These are phyloP conservation scores for Allium cepa DNA, from an alignment of 106 monocot species.

Conservation along the genomic window DNA sequence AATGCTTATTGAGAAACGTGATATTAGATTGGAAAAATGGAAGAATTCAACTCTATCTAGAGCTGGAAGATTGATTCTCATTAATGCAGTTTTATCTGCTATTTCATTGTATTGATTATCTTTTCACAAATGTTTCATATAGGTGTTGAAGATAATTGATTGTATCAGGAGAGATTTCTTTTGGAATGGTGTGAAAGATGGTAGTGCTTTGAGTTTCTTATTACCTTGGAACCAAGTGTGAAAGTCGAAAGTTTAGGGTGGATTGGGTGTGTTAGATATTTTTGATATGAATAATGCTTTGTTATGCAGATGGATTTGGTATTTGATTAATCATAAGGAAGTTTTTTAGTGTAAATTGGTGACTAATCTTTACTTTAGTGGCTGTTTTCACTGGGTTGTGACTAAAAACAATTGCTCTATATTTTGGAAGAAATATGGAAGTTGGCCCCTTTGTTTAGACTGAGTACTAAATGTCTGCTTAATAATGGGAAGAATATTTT, in stretches of 20 bases:
- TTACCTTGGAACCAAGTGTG: background rate
- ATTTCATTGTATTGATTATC: background rate
- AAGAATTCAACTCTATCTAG: background rate
- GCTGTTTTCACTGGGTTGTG: no score
- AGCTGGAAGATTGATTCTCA: background rate
- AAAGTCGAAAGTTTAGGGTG: background rate
- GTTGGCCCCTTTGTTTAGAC: no score
- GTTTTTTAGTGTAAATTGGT: no score
- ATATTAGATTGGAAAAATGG: background rate
- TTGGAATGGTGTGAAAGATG: background rate
- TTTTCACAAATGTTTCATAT: background rate
- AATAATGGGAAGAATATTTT: no score
- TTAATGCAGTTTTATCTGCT: background rate
- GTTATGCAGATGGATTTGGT: no score
- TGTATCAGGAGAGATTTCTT: background rate
- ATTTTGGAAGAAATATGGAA: no score
- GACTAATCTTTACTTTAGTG: no score
- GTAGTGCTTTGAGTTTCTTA: background rate
- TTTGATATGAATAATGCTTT: no score
- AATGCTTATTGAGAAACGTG: background rate
- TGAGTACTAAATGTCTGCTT: no score
- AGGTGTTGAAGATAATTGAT: background rate
- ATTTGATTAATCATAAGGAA: no score
- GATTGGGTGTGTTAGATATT: no score
- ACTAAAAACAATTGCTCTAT: no score